Base-by-base conservation (phyloP, 768 basidiomycete species). In the Saitozyma sp. region DNA sequence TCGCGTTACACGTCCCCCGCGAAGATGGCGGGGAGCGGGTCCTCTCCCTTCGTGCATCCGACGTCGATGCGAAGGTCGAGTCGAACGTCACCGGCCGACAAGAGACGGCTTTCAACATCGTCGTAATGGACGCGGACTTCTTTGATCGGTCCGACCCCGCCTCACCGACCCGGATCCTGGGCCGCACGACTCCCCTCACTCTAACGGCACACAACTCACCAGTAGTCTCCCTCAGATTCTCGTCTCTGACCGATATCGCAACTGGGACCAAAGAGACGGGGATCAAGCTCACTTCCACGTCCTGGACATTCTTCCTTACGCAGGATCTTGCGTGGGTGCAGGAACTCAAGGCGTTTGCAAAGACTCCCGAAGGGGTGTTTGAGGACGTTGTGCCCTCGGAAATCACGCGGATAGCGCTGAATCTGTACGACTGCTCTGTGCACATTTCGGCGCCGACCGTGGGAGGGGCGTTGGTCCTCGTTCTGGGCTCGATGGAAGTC, bases 361-460 rank as follows among this genome's bases (percentile, higher is more conserved):
- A 91, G 76, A 86, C 92, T 37, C 96, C 96, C 5, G 89, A 91
- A 51, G 93, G 90, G 19, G 95, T 90, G 0, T 99, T 99, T 73
- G 94, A 94, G 77, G 85, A 91, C 20, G 92, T 96, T 11, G 86
- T 92, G 14, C 96, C 96, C 1, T 92, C 84, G 59, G 96, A 98
- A 75, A 81, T 88, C 49, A 97, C 92, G 7, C 82, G 83, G 10
- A 79, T 97, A 29, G 81, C 83, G n/a, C 63, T 94, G 41, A 85
- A 83, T 65, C 70, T 92, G 19, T 62, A 81, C 16, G 88, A 93
- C 69, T 84, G 86, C 9, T 89, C 90, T 0, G 69, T 90, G 10
- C 86, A 87, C 54, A 62, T 85, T 1, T 81, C 85, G 19, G 84
- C 88, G 1, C 84, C 85, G 0, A 84, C 75, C 0, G 81, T 88